These are phyloP conservation scores for Sphagnum tenellum DNA, from an alignment of 225 moss, liverwort and hornwort species.

Conservation along the genomic window DNA sequence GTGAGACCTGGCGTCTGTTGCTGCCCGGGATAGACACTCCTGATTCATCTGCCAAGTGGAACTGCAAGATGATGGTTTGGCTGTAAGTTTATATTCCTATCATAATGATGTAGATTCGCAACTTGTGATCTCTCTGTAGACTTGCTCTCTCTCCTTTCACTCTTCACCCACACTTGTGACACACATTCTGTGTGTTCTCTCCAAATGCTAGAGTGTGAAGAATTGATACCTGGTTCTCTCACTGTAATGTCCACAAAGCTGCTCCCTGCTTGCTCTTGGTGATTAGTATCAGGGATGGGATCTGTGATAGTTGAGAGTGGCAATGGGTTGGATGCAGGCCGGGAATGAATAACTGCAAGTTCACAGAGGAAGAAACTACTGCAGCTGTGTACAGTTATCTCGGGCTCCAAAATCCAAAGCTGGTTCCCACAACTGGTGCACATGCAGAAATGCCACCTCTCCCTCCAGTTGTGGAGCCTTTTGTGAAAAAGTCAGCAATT, in stretches of 20 bases:
- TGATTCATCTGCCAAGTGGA: constrained; percentile 68
- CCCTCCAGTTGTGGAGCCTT: constrained; percentile 24
- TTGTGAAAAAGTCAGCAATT: constrained; percentile 38
- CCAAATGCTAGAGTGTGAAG: neutral
- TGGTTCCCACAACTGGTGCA: constrained; percentile 20
- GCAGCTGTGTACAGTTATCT: constrained; percentile 66
- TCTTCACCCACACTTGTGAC: no score
- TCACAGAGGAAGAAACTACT: constrained; percentile 63
- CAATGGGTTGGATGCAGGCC: constrained; percentile 41
- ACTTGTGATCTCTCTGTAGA: neutral
- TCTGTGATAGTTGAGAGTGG: constrained; percentile 1
- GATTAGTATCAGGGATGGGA: no score
- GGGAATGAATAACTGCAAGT: constrained; percentile 78
- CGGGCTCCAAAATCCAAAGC: constrained; percentile 63
- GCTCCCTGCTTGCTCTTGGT: no score
- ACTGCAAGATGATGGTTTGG: constrained; percentile 94
- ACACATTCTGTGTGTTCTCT: neutral
- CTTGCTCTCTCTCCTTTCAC: neutral
- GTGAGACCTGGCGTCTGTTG: constrained; percentile 78
- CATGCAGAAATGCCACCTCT: constrained; percentile 15
- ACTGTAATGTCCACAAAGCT: no score
- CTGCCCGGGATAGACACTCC: constrained; percentile 48
- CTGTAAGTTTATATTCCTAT: constrained; percentile 49
- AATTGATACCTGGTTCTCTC: no score
- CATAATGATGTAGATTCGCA: neutral